Conservation (phyloP, 306 rosid genomes). For the Alnus rubra region DNA sequence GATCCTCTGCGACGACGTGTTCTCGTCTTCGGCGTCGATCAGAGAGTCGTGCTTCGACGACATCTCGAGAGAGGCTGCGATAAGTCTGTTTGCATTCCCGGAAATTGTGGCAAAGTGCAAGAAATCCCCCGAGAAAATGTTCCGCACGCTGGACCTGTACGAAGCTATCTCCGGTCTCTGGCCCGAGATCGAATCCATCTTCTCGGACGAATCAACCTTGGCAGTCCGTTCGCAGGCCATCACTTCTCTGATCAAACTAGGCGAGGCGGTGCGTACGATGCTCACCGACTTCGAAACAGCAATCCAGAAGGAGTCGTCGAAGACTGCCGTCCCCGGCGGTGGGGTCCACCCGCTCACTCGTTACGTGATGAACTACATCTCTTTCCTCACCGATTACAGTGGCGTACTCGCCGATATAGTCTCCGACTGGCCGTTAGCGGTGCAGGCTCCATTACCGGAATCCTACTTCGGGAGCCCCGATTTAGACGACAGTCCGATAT, state of each 20-base stretch:
- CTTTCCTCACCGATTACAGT: slow-evolving; percentile 63
- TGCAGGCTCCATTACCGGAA: slow-evolving; percentile 59
- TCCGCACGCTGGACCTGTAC: slow-evolving; percentile 62
- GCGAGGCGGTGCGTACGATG: slow-evolving; percentile 24
- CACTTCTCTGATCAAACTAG: slow-evolving; percentile 44
- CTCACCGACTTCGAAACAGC: background rate
- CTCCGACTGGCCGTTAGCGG: slow-evolving; percentile 54
- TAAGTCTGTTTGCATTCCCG: slow-evolving; percentile 62
- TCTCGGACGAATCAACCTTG: slow-evolving; percentile 63
- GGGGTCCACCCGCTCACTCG: slow-evolving; percentile 91
- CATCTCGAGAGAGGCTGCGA: slow-evolving; percentile 56
- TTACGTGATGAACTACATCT: slow-evolving; percentile 80
- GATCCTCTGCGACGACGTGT: slow-evolving; percentile 56
- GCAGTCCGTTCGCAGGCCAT: slow-evolving; percentile 48
- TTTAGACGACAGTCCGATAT: background rate
- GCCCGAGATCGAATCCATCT: slow-evolving; percentile 62
- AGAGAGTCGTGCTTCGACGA: slow-evolving; percentile 60
- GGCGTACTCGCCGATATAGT: slow-evolving; percentile 51
- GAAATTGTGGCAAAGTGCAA: slow-evolving; percentile 71
- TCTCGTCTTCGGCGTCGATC: slow-evolving; percentile 41
- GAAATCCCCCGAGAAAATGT: slow-evolving; percentile 79
- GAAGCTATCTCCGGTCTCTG: slow-evolving; percentile 53
- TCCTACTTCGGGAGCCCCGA: slow-evolving; percentile 43
- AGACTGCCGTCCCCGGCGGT: slow-evolving; percentile 58
- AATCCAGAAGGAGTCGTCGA: slow-evolving; percentile 63